Conservation (phyloP, 2,329 filamentous ascomycete genomes). For the Paradendryphiella salina region DNA sequence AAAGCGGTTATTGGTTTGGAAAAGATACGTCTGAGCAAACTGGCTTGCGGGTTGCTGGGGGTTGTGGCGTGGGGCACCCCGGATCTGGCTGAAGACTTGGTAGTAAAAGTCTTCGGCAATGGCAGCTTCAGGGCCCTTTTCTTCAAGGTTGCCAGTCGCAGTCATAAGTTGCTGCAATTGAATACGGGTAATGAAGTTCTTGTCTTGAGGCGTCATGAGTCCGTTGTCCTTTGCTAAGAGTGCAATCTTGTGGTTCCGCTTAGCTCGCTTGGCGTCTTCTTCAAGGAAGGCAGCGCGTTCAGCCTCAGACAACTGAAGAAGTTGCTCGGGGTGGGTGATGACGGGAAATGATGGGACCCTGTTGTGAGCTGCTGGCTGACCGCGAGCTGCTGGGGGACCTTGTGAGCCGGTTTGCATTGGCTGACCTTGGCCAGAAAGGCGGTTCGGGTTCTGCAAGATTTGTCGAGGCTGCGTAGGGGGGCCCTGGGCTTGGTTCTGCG, state of each 20-base stretch:
- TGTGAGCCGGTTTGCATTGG: conserved; percentile 39
- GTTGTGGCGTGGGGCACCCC: conserved; percentile 84
- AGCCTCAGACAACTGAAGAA: conserved; percentile 77
- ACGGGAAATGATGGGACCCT: conserved; percentile 57
- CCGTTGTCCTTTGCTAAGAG: conserved; percentile 91
- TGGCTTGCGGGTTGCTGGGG: conserved; percentile 92
- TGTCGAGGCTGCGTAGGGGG: conserved; percentile 62
- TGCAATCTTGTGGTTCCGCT: conserved; percentile 98
- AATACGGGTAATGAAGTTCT: conserved; percentile 98
- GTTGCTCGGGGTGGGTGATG: conserved; percentile 70
- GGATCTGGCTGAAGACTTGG: conserved; percentile 93
- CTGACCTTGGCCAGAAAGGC: conserved; percentile 55
- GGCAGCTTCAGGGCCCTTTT: conserved; percentile 76
- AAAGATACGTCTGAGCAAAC: conserved; percentile 96
- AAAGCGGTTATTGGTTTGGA: conserved; percentile 86
- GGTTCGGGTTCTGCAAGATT: conserved; percentile 78
- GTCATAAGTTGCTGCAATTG: conserved; percentile 95
- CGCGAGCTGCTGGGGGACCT: conserved; percentile 37
- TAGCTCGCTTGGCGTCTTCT: conserved; percentile 91
- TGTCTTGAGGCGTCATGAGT: conserved; percentile 97
- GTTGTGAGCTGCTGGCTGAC: conserved; percentile 43
- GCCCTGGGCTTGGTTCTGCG: conserved; percentile 48
- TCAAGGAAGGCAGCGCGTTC: conserved; percentile 82
- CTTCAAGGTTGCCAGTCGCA: conserved; percentile 83
- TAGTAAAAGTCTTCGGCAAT: conserved; percentile 97